Evolutionary conservation across 1,284 basidiomycete species (phyloP).

Genomic region (Pseudozyma sp.): DNA sequence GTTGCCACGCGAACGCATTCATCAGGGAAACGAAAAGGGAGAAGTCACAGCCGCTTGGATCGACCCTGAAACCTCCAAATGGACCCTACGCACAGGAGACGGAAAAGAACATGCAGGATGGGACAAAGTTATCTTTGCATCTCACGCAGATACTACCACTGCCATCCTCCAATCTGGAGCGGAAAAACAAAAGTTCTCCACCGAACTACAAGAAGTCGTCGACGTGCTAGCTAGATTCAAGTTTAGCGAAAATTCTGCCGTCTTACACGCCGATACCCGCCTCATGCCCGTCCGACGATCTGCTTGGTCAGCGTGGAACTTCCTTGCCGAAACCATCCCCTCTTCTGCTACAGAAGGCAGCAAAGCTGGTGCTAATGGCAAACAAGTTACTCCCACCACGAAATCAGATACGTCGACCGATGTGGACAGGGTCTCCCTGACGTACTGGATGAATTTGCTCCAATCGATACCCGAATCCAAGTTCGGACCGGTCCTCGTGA

Average conservation of each 20-base stretch:
- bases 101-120: slow-evolving; percentile 65
- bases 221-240: slow-evolving; percentile 55
- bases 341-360: slow-evolving; percentile 1
- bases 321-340: slow-evolving; percentile 50
- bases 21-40: slow-evolving; percentile 26
- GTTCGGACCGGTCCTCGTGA: slow-evolving; percentile 80
- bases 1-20: slow-evolving; percentile 22
- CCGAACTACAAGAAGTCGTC: slow-evolving; percentile 73
- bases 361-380: slow-evolving; percentile 16
- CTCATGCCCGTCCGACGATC: slow-evolving; percentile 51
- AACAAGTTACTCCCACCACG: slow-evolving; percentile 1
- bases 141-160: slow-evolving; percentile 79
- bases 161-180: slow-evolving; percentile 72
- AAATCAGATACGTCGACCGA: slow-evolving; percentile 9
- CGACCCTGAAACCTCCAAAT: slow-evolving; percentile 65
- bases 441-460: slow-evolving; percentile 83
- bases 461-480: slow-evolving; percentile 76
- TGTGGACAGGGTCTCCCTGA: slow-evolving; percentile 54
- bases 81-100: slow-evolving; percentile 37
- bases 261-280: slow-evolving; percentile 75
- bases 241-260: slow-evolving; percentile 79
- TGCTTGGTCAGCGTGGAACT: slow-evolving; percentile 63
- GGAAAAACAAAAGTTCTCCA: slow-evolving; percentile 35
- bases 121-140: slow-evolving; percentile 83
- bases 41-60: slow-evolving; percentile 29